Evolutionary conservation across 257 asterid genomes (phyloP).

Genomic region (Salvia hispanica): DNA sequence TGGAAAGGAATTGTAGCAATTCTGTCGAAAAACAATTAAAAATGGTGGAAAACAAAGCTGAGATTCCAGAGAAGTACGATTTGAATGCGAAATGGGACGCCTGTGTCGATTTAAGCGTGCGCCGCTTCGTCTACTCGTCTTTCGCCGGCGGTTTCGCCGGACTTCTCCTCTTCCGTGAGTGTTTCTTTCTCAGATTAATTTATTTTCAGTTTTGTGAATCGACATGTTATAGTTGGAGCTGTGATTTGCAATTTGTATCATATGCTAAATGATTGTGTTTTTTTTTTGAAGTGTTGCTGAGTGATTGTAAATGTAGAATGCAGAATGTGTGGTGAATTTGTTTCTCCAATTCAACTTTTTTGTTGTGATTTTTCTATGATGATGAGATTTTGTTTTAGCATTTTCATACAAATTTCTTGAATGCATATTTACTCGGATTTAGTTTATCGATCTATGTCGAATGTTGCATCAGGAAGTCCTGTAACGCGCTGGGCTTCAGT

Average conservation of each 20-base stretch:
- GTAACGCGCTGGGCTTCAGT: conserved; percentile 89
- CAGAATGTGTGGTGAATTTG: background rate
- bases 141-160: conserved; percentile 69
- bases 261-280: conserved; percentile 2
- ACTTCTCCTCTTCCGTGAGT: conserved; percentile 73
- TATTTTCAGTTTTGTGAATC: background rate
- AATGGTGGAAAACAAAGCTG: conserved; percentile 61
- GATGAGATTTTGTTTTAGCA: background rate
- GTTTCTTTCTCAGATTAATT: background rate
- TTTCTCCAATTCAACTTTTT: background rate
- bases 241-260: background rate
- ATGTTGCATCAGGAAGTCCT: conserved; percentile 71
- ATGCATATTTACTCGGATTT: background rate
- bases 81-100: conserved; percentile 84
- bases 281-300: background rate
- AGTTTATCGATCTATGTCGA: conserved; percentile 17
- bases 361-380: background rate
- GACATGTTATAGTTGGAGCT: no score
- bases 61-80: conserved; percentile 52
- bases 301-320: background rate
- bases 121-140: conserved; percentile 68
- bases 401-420: background rate
- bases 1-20: conserved; percentile 18
- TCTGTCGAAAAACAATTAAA: background rate
- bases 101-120: conserved; percentile 64